A percentile compares a stretch with the other conserved stretches of the same genome.
Conservation (phyloP, 768 basidiomycete genomes). For the Chalciporus sphaerocephalus region DNA sequence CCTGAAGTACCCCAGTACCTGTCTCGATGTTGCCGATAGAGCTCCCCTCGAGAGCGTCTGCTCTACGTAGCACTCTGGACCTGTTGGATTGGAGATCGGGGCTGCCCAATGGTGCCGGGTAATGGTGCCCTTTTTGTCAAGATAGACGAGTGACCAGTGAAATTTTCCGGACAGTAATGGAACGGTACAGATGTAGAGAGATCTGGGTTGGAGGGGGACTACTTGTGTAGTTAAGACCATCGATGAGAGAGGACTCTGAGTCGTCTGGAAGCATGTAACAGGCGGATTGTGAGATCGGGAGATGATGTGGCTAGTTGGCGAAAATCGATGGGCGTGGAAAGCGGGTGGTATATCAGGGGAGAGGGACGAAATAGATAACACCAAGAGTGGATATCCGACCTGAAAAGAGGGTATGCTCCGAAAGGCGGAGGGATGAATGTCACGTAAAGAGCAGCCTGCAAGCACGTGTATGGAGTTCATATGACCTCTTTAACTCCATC, state of each 20-base stretch:
- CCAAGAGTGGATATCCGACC: too few species aligned
- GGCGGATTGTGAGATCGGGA: too few species aligned
- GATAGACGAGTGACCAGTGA: slow-evolving; percentile 20
- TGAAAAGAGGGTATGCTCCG: too few species aligned
- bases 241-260: not conserved
- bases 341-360: too few species aligned
- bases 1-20: slow-evolving; percentile 23
- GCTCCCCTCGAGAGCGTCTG: slow-evolving; percentile 15
- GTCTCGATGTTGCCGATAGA: slow-evolving; percentile 13
- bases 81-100: slow-evolving; percentile 1
- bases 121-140: slow-evolving; percentile 10
- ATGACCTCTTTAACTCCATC: too few species aligned
- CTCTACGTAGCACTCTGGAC: slow-evolving; percentile 16
- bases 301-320: not conserved
- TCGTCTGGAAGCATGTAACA: not conserved
- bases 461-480: too few species aligned
- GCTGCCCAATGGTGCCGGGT: slow-evolving; percentile 24
- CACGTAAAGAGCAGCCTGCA: too few species aligned
- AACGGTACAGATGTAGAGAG: slow-evolving; percentile 20
- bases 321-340: not conserved
- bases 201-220: slow-evolving; percentile 12
- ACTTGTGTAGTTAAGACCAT: not conserved
- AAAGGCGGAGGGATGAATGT: too few species aligned
- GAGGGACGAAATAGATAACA: too few species aligned
- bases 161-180: slow-evolving; percentile 18